Evolutionary conservation across 805 yeast genomes (phyloP).

Genomic region (Cyberlindnera nakhonratchasimensis): DNA sequence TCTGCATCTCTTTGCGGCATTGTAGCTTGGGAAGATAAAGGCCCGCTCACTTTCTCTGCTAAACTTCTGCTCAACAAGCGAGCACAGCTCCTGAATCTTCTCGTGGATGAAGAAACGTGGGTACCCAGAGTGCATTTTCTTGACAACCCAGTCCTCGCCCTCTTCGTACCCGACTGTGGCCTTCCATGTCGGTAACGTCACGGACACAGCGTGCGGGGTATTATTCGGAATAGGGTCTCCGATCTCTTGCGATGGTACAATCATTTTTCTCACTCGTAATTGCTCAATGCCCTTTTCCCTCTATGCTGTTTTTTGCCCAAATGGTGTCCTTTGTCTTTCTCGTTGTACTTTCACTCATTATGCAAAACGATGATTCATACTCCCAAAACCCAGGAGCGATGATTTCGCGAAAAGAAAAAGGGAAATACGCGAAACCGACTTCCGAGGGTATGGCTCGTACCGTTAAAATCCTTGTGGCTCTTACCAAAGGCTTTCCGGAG

Average conservation of each 20-base stretch:
- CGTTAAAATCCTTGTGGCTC: no score
- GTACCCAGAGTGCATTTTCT: conserved; percentile 80
- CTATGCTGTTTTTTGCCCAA: background rate
- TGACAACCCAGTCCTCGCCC: conserved; percentile 77
- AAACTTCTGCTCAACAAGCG: conserved; percentile 58
- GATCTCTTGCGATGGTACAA: conserved; percentile 35
- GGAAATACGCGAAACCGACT: no score
- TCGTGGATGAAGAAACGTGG: conserved; percentile 79
- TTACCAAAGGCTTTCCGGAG: no score
- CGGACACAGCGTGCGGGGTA: conserved; percentile 91
- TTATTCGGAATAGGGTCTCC: conserved; percentile 89
- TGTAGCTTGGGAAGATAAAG: conserved; percentile 73
- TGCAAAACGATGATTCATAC: no score
- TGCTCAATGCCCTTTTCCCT: background rate
- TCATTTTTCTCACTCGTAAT: conserved; percentile 8
- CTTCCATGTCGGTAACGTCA: conserved; percentile 92
- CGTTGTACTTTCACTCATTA: background rate
- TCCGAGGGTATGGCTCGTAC: no score
- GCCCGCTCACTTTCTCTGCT: conserved; percentile 77
- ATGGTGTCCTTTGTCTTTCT: background rate
- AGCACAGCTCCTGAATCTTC: conserved; percentile 53
- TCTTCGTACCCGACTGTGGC: conserved; percentile 91
- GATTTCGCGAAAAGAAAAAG: no score
- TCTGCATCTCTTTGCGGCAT: conserved; percentile 80
- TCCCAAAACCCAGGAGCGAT: no score